Evolutionary conservation across 345 rosid species (phyloP).

Genomic region (Bruguiera sexangula): DNA sequence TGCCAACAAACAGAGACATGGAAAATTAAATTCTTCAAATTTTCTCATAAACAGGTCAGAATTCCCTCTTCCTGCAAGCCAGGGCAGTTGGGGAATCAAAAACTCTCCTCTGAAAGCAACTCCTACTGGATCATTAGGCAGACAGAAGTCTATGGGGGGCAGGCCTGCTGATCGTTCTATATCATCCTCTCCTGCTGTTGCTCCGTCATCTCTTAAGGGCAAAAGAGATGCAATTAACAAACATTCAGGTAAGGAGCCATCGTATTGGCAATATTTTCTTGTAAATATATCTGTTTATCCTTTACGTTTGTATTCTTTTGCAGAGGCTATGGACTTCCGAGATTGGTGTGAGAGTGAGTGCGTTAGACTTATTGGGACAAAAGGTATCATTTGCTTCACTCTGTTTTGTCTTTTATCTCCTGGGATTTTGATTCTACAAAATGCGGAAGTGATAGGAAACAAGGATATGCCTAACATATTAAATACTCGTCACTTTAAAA

Average conservation of each 20-base stretch:
- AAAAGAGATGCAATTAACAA: slow-evolving; percentile 50
- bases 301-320: slow-evolving; percentile 22
- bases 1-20: not conserved
- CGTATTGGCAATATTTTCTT: not conserved
- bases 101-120: slow-evolving; percentile 52
- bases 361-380: slow-evolving; percentile 76
- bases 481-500: too few relatives aligned
- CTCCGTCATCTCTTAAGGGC: slow-evolving; percentile 52
- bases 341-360: slow-evolving; percentile 95
- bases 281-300: not conserved
- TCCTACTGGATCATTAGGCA: slow-evolving; percentile 45
- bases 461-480: too few relatives aligned
- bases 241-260: slow-evolving; percentile 53
- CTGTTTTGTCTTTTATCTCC: not conserved
- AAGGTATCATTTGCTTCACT: slow-evolving; percentile 43
- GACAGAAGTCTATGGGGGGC: slow-evolving; percentile 63
- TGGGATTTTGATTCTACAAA: too few relatives aligned
- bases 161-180: slow-evolving; percentile 44
- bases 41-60: slow-evolving; percentile 44
- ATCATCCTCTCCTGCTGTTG: slow-evolving; percentile 51
- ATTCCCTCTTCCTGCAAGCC: slow-evolving; percentile 58
- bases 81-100: slow-evolving; percentile 73
- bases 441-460: too few relatives aligned
- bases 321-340: slow-evolving; percentile 94
- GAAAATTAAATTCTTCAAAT: too few relatives aligned